Conservation (phyloP, 2,329 filamentous ascomycete genomes). For the Sphaceloma murrayae region DNA sequence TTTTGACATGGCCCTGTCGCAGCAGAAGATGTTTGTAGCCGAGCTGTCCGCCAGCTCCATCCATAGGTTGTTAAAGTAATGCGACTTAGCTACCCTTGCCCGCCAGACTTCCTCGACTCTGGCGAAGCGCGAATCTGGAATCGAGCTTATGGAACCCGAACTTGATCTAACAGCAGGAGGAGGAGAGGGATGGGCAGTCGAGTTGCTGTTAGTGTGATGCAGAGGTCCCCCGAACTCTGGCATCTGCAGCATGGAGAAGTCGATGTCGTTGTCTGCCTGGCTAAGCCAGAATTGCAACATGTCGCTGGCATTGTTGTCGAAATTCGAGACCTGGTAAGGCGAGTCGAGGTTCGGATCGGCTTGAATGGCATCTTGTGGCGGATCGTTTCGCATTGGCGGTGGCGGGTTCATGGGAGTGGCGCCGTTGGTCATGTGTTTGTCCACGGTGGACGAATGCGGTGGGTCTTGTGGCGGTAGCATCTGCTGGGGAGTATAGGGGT, state of each 20-base stretch:
- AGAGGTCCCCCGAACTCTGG: constrained; percentile 24
- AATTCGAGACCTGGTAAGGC: constrained; percentile 1
- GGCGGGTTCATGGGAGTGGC: constrained; percentile 19
- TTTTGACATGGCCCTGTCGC: constrained; percentile 7
- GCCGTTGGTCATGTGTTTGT: constrained; percentile 10
- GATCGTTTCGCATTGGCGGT: constrained; percentile 20
- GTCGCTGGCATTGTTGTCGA: constrained; percentile 16
- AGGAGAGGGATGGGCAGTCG: constrained; percentile 20
- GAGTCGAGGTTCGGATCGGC: constrained; percentile 9
- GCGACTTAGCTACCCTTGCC: constrained; percentile 26
- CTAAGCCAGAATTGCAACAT: constrained; percentile 20
- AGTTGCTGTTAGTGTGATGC: constrained; percentile 20
- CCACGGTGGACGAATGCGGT: background rate
- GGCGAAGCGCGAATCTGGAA: constrained; percentile 32
- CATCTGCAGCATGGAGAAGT: constrained; percentile 17
- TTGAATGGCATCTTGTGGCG: background rate
- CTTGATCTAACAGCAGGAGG: constrained; percentile 20
- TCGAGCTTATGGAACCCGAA: constrained; percentile 30
- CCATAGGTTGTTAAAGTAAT: constrained; percentile 31
- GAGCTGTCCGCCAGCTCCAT: constrained; percentile 26
- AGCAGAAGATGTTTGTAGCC: constrained; percentile 30
- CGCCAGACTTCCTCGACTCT: constrained; percentile 34
- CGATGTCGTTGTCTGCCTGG: constrained; percentile 19
- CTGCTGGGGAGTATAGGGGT: constrained; percentile 5
- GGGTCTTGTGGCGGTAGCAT: constrained; percentile 8